These are phyloP conservation scores for Coemansia sp. DNA, from an alignment of 192 early-diverging fungal species.

Conservation along the genomic window DNA sequence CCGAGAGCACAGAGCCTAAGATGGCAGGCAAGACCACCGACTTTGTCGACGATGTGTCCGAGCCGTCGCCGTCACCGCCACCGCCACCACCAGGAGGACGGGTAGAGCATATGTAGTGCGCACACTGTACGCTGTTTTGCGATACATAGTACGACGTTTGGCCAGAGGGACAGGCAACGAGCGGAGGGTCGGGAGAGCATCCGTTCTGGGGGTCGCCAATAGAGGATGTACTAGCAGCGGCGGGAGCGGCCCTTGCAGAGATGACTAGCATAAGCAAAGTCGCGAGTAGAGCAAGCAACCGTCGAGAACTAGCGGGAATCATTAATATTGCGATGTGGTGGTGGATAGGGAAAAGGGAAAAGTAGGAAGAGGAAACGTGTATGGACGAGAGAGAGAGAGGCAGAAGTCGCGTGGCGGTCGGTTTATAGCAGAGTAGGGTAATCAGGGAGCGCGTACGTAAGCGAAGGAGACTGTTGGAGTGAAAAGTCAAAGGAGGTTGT, in stretches of 20 bases:
- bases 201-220: slow-evolving; percentile 11
- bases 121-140: slow-evolving; percentile 34
- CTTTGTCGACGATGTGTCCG: neutral
- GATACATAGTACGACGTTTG: slow-evolving; percentile 29
- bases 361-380: neutral
- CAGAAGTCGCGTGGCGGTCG: neutral
- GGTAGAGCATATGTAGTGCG: slow-evolving; percentile 37
- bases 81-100: neutral
- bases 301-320: neutral
- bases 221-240: neutral
- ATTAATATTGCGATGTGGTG: neutral
- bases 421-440: neutral
- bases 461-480: neutral
- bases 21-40: slow-evolving; percentile 41
- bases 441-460: neutral
- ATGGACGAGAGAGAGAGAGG: neutral
- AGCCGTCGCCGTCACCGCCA: neutral
- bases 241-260: slow-evolving; percentile 3
- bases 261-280: slow-evolving; percentile 4
- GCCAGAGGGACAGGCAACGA: slow-evolving; percentile 33
- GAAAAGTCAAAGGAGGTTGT: neutral
- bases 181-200: slow-evolving; percentile 22
- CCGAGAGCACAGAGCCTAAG: slow-evolving; percentile 32
- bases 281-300: neutral
- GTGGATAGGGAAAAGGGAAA: neutral